Conservation (phyloP, 176 grass and related monocot species). For the Oryza coarctata region DNA sequence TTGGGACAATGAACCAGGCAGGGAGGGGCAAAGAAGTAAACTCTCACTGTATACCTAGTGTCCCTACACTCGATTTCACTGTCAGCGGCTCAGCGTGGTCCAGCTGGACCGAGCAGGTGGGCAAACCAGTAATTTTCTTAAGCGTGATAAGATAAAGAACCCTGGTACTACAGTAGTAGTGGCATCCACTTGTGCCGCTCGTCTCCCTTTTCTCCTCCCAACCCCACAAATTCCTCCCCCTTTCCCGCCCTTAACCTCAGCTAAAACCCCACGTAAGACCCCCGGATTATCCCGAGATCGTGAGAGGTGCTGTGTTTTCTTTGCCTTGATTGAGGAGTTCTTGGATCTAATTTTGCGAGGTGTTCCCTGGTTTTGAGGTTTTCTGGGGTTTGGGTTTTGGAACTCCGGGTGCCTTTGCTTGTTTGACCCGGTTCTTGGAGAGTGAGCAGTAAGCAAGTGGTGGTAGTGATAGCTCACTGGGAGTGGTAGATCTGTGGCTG, state of each 20-base stretch:
- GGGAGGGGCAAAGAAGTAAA: neutral
- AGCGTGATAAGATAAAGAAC: conserved; percentile 37
- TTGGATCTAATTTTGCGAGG: neutral
- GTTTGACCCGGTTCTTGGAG: conserved; percentile 40
- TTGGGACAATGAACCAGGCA: neutral
- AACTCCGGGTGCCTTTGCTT: conserved; percentile 16
- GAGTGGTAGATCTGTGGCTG: conserved; percentile 10
- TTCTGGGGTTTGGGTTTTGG: neutral
- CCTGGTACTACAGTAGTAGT: neutral
- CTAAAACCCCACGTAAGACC: conserved; percentile 41
- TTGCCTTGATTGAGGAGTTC: neutral
- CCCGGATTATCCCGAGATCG: neutral
- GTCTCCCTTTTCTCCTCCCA: neutral
- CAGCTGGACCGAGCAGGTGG: conserved; percentile 20
- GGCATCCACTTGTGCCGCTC: conserved; percentile 33
- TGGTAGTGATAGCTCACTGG: neutral
- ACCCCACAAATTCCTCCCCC: neutral
- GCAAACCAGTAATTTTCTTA: neutral
- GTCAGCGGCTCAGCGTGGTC: conserved; percentile 12
- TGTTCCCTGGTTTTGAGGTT: neutral
- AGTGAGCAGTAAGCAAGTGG: conserved; percentile 15
- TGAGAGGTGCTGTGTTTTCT: no score
- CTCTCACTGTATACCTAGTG: neutral
- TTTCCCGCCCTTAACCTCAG: conserved; percentile 31
- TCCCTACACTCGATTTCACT: neutral